These are phyloP conservation scores for Didymella exigua DNA, from an alignment of 2,329 filamentous ascomycete species.

Conservation along the genomic window DNA sequence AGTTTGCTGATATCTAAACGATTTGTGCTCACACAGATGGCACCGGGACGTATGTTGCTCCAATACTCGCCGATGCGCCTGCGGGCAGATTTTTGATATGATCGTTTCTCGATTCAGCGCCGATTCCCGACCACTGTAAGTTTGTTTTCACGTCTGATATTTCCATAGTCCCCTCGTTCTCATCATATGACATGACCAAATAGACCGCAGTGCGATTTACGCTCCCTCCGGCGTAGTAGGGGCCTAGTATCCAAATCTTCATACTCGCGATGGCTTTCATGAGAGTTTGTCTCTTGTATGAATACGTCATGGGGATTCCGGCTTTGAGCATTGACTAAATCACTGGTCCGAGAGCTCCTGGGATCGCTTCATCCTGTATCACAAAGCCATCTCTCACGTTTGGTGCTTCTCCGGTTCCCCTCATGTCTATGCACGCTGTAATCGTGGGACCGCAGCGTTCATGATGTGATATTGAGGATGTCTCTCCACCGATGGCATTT, in stretches of 20 bases:
- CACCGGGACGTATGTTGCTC: constrained; percentile 65
- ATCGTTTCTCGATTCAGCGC: background rate
- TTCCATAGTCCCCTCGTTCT: constrained; percentile 64
- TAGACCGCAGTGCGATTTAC: constrained; percentile 67
- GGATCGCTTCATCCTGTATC: constrained; percentile 68
- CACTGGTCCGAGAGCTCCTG: constrained; percentile 61
- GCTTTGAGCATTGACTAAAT: constrained; percentile 57
- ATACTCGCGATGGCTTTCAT: background rate
- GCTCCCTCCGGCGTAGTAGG: constrained; percentile 62
- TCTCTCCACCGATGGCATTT: constrained; percentile 47
- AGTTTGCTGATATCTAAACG: background rate
- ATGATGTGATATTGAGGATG: background rate
- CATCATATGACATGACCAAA: constrained; percentile 71
- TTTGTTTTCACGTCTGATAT: constrained; percentile 65
- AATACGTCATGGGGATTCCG: background rate
- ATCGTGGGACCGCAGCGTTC: background rate
- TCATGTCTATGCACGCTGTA: constrained; percentile 32
- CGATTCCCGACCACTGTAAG: constrained; percentile 44
- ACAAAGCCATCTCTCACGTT: constrained; percentile 66
- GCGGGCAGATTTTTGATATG: background rate
- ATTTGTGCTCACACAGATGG: constrained; percentile 50
- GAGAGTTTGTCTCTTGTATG: background rate
- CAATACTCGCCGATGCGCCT: constrained; percentile 55
- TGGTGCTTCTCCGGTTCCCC: constrained; percentile 51
- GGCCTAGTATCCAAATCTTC: constrained; percentile 55